A percentile compares a stretch with the other conserved stretches of the same genome.
phyloP scores from a whole-genome alignment of 2,329 filamentous ascomycete genomes.

The Sphaceloma murrayae region DNA sequence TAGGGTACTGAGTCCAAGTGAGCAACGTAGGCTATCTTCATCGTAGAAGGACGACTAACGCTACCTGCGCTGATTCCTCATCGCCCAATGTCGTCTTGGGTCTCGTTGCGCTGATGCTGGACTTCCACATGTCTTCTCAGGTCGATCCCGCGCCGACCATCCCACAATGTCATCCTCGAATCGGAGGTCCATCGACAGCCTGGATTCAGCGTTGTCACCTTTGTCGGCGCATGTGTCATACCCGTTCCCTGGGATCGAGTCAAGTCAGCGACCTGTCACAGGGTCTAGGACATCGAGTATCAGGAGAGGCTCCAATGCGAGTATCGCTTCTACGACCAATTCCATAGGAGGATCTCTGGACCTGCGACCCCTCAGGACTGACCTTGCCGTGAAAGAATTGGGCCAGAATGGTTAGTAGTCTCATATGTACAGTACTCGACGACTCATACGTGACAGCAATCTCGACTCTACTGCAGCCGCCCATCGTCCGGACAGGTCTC shows the following conservation, averaged over 20 bases:
- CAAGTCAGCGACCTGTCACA: conserved; percentile 16
- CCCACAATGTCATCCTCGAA: conserved; percentile 35
- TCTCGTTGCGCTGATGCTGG: conserved; percentile 7
- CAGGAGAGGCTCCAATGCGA: conserved; percentile 65
- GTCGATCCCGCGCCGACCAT: conserved; percentile 15
- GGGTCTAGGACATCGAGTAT: conserved; percentile 37
- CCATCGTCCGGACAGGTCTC: conserved; percentile 80
- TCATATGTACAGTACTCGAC: no score
- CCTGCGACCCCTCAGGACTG: conserved; percentile 49
- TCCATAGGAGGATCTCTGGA: conserved; percentile 82
- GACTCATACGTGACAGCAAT: no score
- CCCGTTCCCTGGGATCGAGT: conserved; percentile 52
- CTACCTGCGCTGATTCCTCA: neutral
- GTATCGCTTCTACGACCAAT: conserved; percentile 29
- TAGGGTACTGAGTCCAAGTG: conserved; percentile 4
- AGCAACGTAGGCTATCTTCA: conserved; percentile 11
- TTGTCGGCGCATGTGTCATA: conserved; percentile 36
- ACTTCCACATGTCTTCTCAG: conserved; percentile 22
- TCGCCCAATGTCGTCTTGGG: neutral
- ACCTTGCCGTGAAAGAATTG: conserved; percentile 57
- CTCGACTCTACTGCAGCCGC: conserved; percentile 82
- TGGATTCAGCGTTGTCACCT: conserved; percentile 37
- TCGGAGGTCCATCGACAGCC: conserved; percentile 41
- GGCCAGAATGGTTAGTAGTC: conserved; percentile 62
- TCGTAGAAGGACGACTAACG: neutral